Evolutionary conservation across 1,284 basidiomycete genomes (phyloP), one percentile per base, ranked within the genome.

Genomic region (Xerocomus cyaneibrunnescens): DNA sequence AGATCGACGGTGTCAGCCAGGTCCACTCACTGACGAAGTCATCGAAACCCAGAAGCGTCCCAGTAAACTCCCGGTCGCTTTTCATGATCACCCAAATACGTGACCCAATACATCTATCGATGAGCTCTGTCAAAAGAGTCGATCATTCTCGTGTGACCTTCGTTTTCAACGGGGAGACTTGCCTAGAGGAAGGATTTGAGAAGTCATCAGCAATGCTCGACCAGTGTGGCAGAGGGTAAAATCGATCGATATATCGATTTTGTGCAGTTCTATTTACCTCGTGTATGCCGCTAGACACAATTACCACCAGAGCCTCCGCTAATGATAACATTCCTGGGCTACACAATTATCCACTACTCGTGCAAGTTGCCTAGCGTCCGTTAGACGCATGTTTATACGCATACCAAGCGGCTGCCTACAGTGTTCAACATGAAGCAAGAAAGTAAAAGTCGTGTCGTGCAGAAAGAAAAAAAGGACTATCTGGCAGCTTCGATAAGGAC

Each of bases 61-160:
- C 96, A 16, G 89, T 92, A 73, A 97, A 97, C 74, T 98, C 94
- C 48, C 92, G 86, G 58, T 98, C 93, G 58, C 83, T 88, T 76
- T 97, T 97, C 91, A 95, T 96, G 70, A 98, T 84, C 61, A 98
- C 94, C 92, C 92, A 95, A 67, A 98, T 94, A 48, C 85, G 82
- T 32, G 91, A 94, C 52, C 94, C 94, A 67, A 96, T 97, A 67
- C 94, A 97, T 68, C 89, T 82, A 72, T 98, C 94, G 64, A 98
- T 94, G 40, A 98, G 79, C 71, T 98, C 92, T 94, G 41, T 45
- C 36, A 25, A 46, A 23, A 13, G 4, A 30, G 41, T 40, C 19
- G 2, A 28, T 63, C 50, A 51, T 38, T 41, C 17, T 47, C 30
- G 49, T 3, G 28, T 31, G 30, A 19, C 22, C 16, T 28, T 37